Conservation (phyloP, 2,329 filamentous ascomycete genomes). For the Neopestalotiopsis sp. region DNA sequence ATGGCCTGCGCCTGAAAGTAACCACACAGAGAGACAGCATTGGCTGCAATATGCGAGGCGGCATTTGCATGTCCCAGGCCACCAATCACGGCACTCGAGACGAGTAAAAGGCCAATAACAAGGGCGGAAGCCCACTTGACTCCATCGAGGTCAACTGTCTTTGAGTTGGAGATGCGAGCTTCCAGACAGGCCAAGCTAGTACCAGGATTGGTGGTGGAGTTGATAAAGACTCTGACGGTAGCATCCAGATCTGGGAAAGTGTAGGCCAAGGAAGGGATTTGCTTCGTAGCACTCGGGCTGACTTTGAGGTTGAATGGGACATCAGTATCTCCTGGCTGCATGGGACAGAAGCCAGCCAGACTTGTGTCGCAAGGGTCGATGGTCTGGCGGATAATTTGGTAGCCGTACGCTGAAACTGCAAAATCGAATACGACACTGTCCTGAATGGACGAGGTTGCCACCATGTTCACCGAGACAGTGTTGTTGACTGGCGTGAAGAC, state of each 20-base stretch:
- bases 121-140: constrained; percentile 91
- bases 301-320: constrained; percentile 68
- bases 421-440: constrained; percentile 76
- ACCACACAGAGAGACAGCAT: constrained; percentile 89
- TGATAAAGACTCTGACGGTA: constrained; percentile 81
- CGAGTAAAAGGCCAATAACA: constrained; percentile 82
- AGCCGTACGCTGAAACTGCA: constrained; percentile 76
- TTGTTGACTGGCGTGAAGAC: constrained; percentile 69
- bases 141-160: constrained; percentile 86
- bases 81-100: constrained; percentile 86
- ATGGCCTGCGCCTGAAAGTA: constrained; percentile 97
- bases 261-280: constrained; percentile 85
- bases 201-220: constrained; percentile 61
- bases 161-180: constrained; percentile 85
- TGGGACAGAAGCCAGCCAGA: constrained; percentile 76
- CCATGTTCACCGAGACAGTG: constrained; percentile 69
- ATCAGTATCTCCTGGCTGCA: constrained; percentile 46
- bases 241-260: constrained; percentile 91
- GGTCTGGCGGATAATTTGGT: constrained; percentile 62
- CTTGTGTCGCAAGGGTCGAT: constrained; percentile 72
- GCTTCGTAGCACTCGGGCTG: constrained; percentile 54
- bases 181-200: constrained; percentile 83
- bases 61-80: constrained; percentile 92
- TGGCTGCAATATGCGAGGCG: constrained; percentile 91
- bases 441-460: constrained; percentile 74